Evolutionary conservation across 129 eudicot species (phyloP).

Genomic region (Escallonia rubra): DNA sequence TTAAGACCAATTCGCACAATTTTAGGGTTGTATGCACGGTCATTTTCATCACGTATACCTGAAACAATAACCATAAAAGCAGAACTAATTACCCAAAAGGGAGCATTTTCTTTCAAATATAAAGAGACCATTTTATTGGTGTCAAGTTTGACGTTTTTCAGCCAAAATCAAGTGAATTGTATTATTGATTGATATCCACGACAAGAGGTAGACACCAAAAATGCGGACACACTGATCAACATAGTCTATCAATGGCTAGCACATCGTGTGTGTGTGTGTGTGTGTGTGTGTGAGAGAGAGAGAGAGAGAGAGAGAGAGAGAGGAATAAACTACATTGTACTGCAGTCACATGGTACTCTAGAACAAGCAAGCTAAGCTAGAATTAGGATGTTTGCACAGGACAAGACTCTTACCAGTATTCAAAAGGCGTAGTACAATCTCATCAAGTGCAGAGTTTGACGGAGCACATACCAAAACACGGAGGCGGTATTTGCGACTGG

Average conservation of each 20-base stretch:
- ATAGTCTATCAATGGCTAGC: no score
- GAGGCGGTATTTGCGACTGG: constrained; percentile 91
- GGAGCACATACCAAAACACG: constrained; percentile 99
- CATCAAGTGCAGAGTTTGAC: constrained; percentile 97
- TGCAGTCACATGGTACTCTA: neutral
- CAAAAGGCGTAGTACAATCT: constrained; percentile 81
- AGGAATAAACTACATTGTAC: constrained; percentile 1
- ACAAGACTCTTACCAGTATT: constrained; percentile 50
- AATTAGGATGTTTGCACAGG: neutral
- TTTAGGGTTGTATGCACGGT: constrained; percentile 73
- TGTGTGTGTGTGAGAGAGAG: no score
- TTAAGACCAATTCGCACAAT: constrained; percentile 95
- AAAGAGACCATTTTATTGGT: neutral
- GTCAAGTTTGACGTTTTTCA: neutral
- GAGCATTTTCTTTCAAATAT: neutral
- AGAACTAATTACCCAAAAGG: constrained; percentile 1
- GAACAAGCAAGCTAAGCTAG: constrained; percentile 3
- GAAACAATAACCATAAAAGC: constrained; percentile 29
- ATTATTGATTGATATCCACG: neutral
- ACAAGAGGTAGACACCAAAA: neutral
- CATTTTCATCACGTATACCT: constrained; percentile 97
- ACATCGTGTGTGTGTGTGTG: no score
- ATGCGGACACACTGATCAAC: neutral
- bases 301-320: neutral
- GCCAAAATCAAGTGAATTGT: neutral